A percentile compares a stretch with the other conserved stretches of the same genome.
Evolutionary conservation across 441 rosid genomes (phyloP).

Genomic region (Jatropha multifida): DNA sequence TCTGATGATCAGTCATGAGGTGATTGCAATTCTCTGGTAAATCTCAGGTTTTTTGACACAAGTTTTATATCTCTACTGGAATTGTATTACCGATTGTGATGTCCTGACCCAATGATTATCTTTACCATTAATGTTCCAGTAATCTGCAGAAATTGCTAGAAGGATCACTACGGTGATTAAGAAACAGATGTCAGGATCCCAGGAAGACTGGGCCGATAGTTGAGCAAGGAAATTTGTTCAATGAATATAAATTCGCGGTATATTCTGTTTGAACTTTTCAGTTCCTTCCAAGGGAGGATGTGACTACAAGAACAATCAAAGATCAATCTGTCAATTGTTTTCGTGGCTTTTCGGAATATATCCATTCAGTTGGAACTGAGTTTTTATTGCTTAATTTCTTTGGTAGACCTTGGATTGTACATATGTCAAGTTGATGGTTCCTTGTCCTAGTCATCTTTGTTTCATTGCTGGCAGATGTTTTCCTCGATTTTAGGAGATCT

Average conservation of each 20-base stretch:
- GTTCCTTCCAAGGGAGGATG: neutral
- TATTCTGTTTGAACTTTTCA: slow-evolving; percentile 7
- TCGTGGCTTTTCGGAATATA: neutral
- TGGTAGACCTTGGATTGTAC: neutral
- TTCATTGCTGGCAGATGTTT: neutral
- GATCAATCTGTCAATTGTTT: neutral
- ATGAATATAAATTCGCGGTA: neutral
- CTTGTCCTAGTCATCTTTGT: neutral
- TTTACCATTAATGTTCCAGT: slow-evolving; percentile 32
- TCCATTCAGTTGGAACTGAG: neutral
- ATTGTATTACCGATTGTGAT: slow-evolving; percentile 27
- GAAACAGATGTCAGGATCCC: too few species aligned
- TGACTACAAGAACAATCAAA: neutral
- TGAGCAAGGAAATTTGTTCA: neutral
- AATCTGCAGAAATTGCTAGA: slow-evolving; percentile 25
- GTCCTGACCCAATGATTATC: slow-evolving; percentile 27
- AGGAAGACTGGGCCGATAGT: neutral
- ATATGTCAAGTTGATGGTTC: neutral
- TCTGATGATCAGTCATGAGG: slow-evolving; percentile 58
- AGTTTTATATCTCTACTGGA: slow-evolving; percentile 22
- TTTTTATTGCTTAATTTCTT: neutral
- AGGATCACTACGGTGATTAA: neutral
- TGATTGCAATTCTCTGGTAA: slow-evolving; percentile 37
- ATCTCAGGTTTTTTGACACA: slow-evolving; percentile 22
- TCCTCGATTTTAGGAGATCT: neutral